A percentile compares a stretch with the other conserved stretches of the same genome.
Conservation (phyloP, 2,329 filamentous ascomycete species). For the Colletotrichum paranaense region DNA sequence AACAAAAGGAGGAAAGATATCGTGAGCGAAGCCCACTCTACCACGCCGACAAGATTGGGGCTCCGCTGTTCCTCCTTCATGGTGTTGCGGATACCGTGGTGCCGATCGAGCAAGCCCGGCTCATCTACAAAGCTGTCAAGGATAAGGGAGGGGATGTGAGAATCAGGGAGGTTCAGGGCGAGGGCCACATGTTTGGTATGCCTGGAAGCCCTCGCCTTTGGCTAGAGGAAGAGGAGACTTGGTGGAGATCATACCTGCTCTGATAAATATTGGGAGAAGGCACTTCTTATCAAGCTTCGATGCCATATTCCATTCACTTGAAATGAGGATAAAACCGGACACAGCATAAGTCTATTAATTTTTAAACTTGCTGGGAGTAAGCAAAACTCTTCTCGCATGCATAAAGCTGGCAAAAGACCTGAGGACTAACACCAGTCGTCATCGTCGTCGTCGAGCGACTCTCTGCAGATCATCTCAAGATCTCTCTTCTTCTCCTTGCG, state of each 20-base stretch:
- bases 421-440: too few species aligned
- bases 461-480: background rate
- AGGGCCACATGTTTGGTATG: conserved; percentile 62
- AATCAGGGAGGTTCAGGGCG: conserved; percentile 59
- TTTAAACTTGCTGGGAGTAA: too few species aligned
- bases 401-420: too few species aligned
- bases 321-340: too few species aligned
- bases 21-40: conserved; percentile 60
- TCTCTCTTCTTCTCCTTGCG: background rate
- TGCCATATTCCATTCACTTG: too few species aligned
- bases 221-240: conserved; percentile 57
- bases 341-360: too few species aligned
- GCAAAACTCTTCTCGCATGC: too few species aligned
- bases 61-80: conserved; percentile 66
- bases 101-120: conserved; percentile 65
- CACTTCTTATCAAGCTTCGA: too few species aligned
- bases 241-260: conserved; percentile 55
- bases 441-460: background rate
- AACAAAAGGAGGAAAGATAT: conserved; percentile 54
- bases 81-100: conserved; percentile 68
- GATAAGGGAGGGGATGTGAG: conserved; percentile 55
- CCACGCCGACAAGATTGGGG: conserved; percentile 58
- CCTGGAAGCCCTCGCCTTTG: conserved; percentile 51
- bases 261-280: background rate
- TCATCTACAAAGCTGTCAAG: conserved; percentile 60